Conservation (phyloP, 306 rosid genomes). For the Cotoneaster glaucophyllus region DNA sequence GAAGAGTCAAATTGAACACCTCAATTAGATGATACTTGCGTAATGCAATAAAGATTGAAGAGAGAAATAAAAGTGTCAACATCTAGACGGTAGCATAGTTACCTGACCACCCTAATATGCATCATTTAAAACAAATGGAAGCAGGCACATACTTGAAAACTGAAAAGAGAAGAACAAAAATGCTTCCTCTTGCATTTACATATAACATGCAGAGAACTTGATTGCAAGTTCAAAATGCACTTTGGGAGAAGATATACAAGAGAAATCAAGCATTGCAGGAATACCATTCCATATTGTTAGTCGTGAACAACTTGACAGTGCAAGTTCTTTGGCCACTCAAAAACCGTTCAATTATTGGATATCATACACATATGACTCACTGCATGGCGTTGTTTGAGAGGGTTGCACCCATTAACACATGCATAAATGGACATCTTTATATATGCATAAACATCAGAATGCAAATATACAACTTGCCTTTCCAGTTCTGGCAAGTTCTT, state of each 20-base stretch:
- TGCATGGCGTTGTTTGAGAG: not conserved
- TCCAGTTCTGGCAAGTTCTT: conserved; percentile 57
- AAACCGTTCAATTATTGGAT: not conserved
- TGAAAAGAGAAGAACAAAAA: not conserved
- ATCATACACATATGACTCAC: not conserved
- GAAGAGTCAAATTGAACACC: not conserved
- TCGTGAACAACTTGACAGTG: not conserved
- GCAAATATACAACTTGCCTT: conserved; percentile 22
- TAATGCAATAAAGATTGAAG: not conserved
- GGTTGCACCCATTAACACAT: not conserved
- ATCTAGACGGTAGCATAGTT: not conserved
- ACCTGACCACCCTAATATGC: not conserved
- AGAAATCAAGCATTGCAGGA: not conserved
- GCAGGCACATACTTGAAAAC: not conserved
- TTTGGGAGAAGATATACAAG: too few species aligned
- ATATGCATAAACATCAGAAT: not conserved
- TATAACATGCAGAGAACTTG: too few species aligned
- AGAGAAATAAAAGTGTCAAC: not conserved
- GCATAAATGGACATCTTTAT: not conserved
- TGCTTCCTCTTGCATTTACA: not conserved
- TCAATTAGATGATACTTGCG: not conserved
- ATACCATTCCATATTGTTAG: not conserved
- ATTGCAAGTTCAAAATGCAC: too few species aligned
- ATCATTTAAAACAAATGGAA: not conserved
- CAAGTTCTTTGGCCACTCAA: not conserved